phyloP scores from a whole-genome alignment of 176 grass and related monocot species.

The Raddia guianensis region DNA sequence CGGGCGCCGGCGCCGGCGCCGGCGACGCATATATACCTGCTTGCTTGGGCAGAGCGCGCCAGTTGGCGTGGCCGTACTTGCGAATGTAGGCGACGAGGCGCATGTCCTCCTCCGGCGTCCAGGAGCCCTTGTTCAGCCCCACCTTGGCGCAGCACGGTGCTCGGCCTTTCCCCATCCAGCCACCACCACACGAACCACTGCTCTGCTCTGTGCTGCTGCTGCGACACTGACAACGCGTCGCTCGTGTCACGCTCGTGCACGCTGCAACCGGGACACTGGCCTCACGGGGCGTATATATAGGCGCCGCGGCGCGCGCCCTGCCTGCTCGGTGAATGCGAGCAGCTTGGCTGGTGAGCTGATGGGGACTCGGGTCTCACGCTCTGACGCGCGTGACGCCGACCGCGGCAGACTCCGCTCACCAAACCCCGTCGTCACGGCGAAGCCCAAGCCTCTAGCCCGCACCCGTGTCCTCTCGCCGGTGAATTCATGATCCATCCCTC shows the following conservation, averaged over 20 bases:
- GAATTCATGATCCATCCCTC: too few species aligned
- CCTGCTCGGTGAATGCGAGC: too few species aligned
- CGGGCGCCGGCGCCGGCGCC: too few species aligned
- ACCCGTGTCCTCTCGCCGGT: background rate
- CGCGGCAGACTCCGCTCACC: conserved; percentile 31
- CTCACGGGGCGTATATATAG: conserved; percentile 34
- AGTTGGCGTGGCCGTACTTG: conserved; percentile 80
- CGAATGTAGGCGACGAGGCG: conserved; percentile 73
- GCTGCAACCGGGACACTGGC: conserved; percentile 35
- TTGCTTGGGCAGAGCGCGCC: conserved; percentile 87
- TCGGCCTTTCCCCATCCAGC: conserved; percentile 64
- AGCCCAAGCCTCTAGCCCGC: background rate
- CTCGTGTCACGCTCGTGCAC: conserved; percentile 12
- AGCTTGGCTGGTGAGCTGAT: background rate
- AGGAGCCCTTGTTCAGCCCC: conserved; percentile 86
- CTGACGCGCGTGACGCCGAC: conserved; percentile 36
- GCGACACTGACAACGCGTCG: background rate
- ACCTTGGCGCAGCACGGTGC: conserved; percentile 94
- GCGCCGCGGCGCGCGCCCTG: background rate
- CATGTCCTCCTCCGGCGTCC: conserved; percentile 83
- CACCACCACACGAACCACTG: too few species aligned
- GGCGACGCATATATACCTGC: conserved; percentile 45
- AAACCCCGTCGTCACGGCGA: conserved; percentile 15
- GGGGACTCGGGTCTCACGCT: background rate
- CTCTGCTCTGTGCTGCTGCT: background rate